Evolutionary conservation across 2,329 filamentous ascomycete genomes (phyloP), one percentile per base, ranked within the genome.

Genomic region (Calycina herbarum): DNA sequence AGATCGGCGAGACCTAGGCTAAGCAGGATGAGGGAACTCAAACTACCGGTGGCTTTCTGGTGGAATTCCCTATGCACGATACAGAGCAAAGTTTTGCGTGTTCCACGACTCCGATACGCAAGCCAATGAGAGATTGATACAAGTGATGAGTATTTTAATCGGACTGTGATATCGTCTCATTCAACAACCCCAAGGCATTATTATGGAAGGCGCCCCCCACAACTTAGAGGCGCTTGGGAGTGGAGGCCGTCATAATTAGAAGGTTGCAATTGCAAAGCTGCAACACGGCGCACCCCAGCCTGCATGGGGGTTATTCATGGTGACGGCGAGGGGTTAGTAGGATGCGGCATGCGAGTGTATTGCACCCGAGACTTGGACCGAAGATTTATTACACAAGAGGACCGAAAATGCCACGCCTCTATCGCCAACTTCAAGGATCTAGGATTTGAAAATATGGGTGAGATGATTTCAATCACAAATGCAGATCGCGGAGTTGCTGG

Each of bases 331-430:
- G 45, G n/a, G 45, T 20, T 24, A 24, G 42, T 45, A 33, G 27
- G 60, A 45, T 59, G 29, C 60, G 45, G 60, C 59, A 35, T 62
- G 40, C 60, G 33, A 45, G 45, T 51, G 29, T 29, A 38, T 62
- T 62, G 60, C 60, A 57, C 56, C 45, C 60, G 60, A 62, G 60
- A 54, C 60, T 57, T 62, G 27, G 27, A 62, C 48, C 60, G 48
- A 62, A 29, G 42, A 29, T 51, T 51, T 51, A 51, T 51, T 51
- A 51, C 7, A 51, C n/a, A 51, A 38, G n/a, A 27, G n/a, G 45
- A 24, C 45, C 45, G 45, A 51, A 51, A 51, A 20, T 51, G 45
- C 45, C 45, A 51, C 45, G 45, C 45, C 45, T 51, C 45, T 24
- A 20, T 51, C n/a, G 20, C 45, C 45, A 24, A 51, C n/a, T 51